Conservation (phyloP, 1,284 basidiomycete genomes). For the Cutaneotrichosporon sp. region DNA sequence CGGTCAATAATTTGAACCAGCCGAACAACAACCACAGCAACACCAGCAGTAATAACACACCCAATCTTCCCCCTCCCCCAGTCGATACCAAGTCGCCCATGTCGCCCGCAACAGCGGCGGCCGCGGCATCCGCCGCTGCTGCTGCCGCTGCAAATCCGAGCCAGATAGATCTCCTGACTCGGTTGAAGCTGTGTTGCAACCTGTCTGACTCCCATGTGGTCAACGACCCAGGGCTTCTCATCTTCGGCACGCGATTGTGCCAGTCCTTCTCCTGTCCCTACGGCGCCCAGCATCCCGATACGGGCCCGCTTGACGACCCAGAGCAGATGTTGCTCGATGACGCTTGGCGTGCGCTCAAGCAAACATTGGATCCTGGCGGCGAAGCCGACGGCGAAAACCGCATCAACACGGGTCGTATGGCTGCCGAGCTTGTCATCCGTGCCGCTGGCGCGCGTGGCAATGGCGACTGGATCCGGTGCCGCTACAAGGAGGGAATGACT, state of each 20-base stretch:
- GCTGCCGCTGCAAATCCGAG: conserved; percentile 5
- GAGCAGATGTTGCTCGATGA: conserved; percentile 45
- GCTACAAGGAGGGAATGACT: conserved; percentile 44
- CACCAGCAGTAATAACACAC: not conserved
- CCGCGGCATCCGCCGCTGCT: not conserved
- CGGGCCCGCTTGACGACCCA: conserved; percentile 30
- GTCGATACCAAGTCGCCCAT: conserved; percentile 11
- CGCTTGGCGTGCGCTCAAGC: conserved; percentile 41
- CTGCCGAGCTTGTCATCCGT: conserved; percentile 45
- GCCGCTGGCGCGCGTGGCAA: conserved; percentile 37
- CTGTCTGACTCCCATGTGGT: conserved; percentile 47
- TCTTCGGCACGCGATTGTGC: conserved; percentile 47
- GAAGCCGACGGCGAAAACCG: conserved; percentile 45
- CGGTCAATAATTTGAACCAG: not conserved
- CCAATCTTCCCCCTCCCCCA: not conserved
- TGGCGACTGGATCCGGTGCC: conserved; percentile 39
- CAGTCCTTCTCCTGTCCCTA: conserved; percentile 44
- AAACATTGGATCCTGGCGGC: conserved; percentile 40
- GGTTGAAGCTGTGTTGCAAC: conserved; percentile 47
- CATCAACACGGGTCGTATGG: conserved; percentile 48
- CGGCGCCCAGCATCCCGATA: conserved; percentile 35
- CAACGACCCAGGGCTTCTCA: conserved; percentile 46
- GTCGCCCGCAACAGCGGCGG: conserved; percentile 7
- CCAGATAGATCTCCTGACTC: conserved; percentile 45
- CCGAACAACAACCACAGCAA: conserved; percentile 4